Evolutionary conservation across 2,329 filamentous ascomycete species (phyloP), one percentile per base, ranked within the genome.

Genomic region (Aureobasidium musti): DNA sequence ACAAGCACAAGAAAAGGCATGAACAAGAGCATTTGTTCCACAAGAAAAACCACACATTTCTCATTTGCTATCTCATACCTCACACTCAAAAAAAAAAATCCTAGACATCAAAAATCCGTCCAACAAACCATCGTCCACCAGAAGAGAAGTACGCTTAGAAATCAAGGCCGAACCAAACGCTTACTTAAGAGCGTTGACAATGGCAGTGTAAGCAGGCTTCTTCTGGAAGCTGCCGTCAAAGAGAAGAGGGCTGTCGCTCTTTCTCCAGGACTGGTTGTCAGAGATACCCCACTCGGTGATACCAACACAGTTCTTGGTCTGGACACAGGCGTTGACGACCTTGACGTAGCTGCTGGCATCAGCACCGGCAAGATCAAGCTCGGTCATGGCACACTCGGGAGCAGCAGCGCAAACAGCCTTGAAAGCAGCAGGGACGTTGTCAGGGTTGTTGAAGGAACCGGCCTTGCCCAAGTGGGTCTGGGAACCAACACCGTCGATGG

Each of bases 321-420:
- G 77, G 37, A 88, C 74, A 71, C 88, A 91, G 7, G 84, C 87
- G 56, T 84, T 81, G 10, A 75, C 70, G 41, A 74, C 79, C 49
- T 82, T 81, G n/a, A 82, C 76, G 72, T 88, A 90, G 74, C 90
- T 88, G 23, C 76, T 76, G 5, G 82, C 70, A 21, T 82, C 78
- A 8, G 85, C 86, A 23, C 79, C 79, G 60, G 83, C 82, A 72
- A 91, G 90, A 72, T 91, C 89, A 26, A 90, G 81, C 78, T 90
- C 87, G 1, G 87, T 90, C 57, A 89, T 81, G 6, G 87, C 87
- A 37, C 88, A 82, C 72, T 90, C 86, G 21, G 80, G 75, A 23
- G 68, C 69, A 17, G 81, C 82, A 6, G 73, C 76, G 37, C 84
- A 86, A 21, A 89, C 80, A 0, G 79, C 77, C 71, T 82, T 78